Conservation (phyloP, 345 rosid genomes). For the Turritis glabra region DNA sequence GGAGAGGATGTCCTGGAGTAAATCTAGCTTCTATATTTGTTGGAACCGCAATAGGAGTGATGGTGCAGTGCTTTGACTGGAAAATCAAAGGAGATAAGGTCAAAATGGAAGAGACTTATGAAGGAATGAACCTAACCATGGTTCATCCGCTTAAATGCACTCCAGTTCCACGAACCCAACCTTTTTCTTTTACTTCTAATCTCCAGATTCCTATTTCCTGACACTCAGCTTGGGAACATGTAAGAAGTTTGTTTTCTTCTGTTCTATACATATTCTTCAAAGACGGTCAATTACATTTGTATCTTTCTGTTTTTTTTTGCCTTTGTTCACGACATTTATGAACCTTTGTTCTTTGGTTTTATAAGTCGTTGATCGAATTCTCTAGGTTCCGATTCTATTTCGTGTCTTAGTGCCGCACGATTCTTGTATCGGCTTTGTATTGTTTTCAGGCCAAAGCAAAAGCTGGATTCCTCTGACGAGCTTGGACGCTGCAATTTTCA, state of each 20-base stretch:
- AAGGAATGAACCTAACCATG: background rate
- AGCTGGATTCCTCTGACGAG: no score
- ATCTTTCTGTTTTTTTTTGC: background rate
- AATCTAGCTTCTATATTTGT: slow-evolving; percentile 43
- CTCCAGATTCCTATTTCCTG: background rate
- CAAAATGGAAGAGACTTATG: background rate
- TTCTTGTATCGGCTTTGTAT: no score
- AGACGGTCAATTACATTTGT: no score
- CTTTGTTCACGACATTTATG: background rate
- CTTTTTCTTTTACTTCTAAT: background rate
- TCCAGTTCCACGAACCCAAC: background rate
- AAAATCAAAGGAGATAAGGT: slow-evolving; percentile 44
- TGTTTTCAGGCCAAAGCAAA: no score
- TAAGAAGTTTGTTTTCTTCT: background rate
- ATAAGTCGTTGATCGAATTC: background rate
- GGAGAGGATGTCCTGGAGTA: slow-evolving; percentile 64
- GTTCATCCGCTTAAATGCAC: background rate
- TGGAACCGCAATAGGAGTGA: slow-evolving; percentile 6
- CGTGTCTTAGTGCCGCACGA: no score
- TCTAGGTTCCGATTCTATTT: background rate
- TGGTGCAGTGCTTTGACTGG: slow-evolving; percentile 36
- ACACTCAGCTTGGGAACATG: slow-evolving; percentile 16
- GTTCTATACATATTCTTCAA: no score
- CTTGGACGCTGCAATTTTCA: no score
- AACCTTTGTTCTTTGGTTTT: background rate